Conservation (phyloP, 1,139 yeast genomes). For the Suzukiozyma palmioleophila region DNA sequence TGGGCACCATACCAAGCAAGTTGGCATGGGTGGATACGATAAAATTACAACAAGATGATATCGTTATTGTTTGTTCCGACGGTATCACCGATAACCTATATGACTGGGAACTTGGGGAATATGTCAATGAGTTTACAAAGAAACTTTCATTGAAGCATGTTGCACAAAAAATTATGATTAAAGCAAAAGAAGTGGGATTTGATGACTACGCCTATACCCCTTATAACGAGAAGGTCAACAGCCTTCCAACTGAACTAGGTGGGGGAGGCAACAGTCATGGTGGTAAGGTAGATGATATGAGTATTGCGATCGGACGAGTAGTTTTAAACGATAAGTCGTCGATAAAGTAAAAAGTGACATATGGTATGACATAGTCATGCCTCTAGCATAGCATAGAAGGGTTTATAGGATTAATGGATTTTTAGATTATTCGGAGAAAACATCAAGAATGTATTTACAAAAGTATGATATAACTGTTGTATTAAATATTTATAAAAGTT, state of each 20-base stretch:
- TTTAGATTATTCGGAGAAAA: not conserved
- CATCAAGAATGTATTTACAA: too few relatives aligned
- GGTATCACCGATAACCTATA: slow-evolving; percentile 54
- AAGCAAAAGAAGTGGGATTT: slow-evolving; percentile 49
- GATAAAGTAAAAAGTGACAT: not conserved
- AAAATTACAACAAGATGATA: slow-evolving; percentile 37
- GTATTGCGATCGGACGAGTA: slow-evolving; percentile 48
- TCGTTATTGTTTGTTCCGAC: slow-evolving; percentile 48
- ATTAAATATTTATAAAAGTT: too few relatives aligned
- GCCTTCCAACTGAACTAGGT: slow-evolving; percentile 33
- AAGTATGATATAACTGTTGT: too few relatives aligned
- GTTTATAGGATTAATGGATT: not conserved
- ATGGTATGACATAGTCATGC: not conserved
- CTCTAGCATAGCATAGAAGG: not conserved
- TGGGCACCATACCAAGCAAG: slow-evolving; percentile 41
- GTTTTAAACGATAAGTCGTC: not conserved
- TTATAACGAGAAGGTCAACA: slow-evolving; percentile 48
- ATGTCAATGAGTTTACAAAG: slow-evolving; percentile 30
- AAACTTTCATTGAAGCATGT: slow-evolving; percentile 31
- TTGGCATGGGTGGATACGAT: slow-evolving; percentile 47
- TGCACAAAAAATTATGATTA: slow-evolving; percentile 36
- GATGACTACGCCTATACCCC: slow-evolving; percentile 55
- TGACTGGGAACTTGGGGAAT: slow-evolving; percentile 41
- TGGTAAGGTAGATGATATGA: slow-evolving; percentile 55
- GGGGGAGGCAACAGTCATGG: slow-evolving; percentile 39